Percentiles rank a stretch among this genome's conserved stretches.
These are phyloP conservation scores for Globisporangium mamillatum DNA, from an alignment of 352 stramenopile genomes.

Conservation along the genomic window DNA sequence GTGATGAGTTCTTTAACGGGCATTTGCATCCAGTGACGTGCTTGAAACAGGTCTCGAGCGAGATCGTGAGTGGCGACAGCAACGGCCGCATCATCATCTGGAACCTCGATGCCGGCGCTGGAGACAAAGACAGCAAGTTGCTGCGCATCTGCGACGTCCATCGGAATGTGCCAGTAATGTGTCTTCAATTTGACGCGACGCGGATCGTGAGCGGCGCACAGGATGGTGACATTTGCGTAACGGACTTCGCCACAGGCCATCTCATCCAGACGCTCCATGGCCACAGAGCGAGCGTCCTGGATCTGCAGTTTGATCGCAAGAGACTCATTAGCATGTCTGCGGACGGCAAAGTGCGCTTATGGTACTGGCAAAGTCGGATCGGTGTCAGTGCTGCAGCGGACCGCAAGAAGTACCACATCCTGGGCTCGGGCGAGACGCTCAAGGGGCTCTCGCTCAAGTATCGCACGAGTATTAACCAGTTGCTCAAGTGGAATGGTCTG, in stretches of 20 bases:
- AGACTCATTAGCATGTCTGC: constrained; percentile 62
- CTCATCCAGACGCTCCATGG: constrained; percentile 64
- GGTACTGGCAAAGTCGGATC: constrained; percentile 65
- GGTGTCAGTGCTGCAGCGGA: constrained; percentile 31
- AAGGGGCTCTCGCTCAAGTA: constrained; percentile 75
- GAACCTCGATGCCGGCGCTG: constrained; percentile 51
- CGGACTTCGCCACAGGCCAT: constrained; percentile 68
- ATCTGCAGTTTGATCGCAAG: constrained; percentile 75
- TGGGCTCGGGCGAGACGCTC: constrained; percentile 65
- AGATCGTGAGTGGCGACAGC: constrained; percentile 75
- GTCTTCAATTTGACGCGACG: constrained; percentile 75
- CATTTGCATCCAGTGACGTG: constrained; percentile 57
- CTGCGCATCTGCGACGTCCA: constrained; percentile 63
- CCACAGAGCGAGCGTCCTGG: constrained; percentile 43
- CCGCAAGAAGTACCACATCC: constrained; percentile 71
- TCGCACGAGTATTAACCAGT: constrained; percentile 61
- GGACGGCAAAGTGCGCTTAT: constrained; percentile 54
- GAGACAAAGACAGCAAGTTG: constrained; percentile 31
- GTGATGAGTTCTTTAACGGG: constrained; percentile 48
- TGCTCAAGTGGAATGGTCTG: constrained; percentile 71
- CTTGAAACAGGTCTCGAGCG: constrained; percentile 54
- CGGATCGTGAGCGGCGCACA: constrained; percentile 61
- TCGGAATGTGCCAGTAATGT: constrained; percentile 42
- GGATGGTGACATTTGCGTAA: constrained; percentile 60
- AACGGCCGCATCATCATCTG: constrained; percentile 60